These are phyloP conservation scores for Candida orba DNA, from an alignment of 805 yeast species.

Conservation along the genomic window DNA sequence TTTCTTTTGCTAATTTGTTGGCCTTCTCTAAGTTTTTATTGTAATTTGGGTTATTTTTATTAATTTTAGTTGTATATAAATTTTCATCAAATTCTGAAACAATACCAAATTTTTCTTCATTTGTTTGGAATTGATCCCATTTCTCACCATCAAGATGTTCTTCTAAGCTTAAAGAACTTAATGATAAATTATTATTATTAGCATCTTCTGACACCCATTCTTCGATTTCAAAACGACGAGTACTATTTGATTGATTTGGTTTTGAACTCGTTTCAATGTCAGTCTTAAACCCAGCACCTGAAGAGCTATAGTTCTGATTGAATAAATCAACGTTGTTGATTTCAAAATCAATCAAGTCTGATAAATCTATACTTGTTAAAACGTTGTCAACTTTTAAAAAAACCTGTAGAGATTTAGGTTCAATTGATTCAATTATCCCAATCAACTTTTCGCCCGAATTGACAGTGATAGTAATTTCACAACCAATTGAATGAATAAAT, in stretches of 20 bases:
- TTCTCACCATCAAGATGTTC: slow-evolving; percentile 19
- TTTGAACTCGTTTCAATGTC: slow-evolving; percentile 61
- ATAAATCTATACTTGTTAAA: slow-evolving; percentile 22
- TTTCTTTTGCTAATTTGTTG: slow-evolving; percentile 73
- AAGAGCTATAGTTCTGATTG: slow-evolving; percentile 23
- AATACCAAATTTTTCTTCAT: slow-evolving; percentile 83
- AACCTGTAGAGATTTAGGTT: slow-evolving; percentile 38
- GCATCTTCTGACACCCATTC: slow-evolving; percentile 77
- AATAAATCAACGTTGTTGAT: slow-evolving; percentile 28
- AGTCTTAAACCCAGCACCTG: slow-evolving; percentile 63
- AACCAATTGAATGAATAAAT: slow-evolving; percentile 54
- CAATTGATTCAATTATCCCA: slow-evolving; percentile 52
- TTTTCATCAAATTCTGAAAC: slow-evolving; percentile 77
- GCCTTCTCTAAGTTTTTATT: slow-evolving; percentile 60
- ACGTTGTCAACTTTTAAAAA: slow-evolving; percentile 24
- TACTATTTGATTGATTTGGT: slow-evolving; percentile 29
- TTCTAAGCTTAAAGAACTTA: slow-evolving; percentile 28
- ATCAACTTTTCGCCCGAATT: slow-evolving; percentile 50
- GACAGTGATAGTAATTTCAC: slow-evolving; percentile 49
- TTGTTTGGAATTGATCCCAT: slow-evolving; percentile 97
- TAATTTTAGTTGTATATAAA: slow-evolving; percentile 73
- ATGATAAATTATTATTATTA: slow-evolving; percentile 9
- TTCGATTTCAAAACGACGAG: slow-evolving; percentile 56
- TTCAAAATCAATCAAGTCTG: slow-evolving; percentile 34
- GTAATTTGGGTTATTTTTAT: slow-evolving; percentile 69